Percentiles rank a stretch among this genome's conserved stretches.
Evolutionary conservation across 768 basidiomycete genomes (phyloP).

Genomic region (Leccinellum albellum): DNA sequence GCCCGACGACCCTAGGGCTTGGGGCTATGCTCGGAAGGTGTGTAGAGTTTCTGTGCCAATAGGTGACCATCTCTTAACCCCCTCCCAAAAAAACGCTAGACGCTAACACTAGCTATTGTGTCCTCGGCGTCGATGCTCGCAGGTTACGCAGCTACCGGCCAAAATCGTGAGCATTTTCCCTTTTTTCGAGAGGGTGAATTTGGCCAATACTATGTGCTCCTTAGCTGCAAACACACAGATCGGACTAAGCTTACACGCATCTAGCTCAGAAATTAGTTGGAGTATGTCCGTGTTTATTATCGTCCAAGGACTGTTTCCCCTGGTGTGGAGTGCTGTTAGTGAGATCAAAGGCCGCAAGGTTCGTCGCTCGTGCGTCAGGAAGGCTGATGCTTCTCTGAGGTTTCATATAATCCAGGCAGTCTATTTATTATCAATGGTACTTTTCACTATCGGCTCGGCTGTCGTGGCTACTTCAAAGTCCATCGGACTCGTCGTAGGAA

Average conservation of each 20-base stretch:
- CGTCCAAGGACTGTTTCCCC: conserved; percentile 62
- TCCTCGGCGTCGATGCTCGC: conserved; percentile 29
- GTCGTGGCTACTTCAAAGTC: conserved; percentile 55
- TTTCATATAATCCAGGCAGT: conserved; percentile 38
- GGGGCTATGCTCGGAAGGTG: conserved; percentile 57
- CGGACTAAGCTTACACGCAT: conserved; percentile 56
- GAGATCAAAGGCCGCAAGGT: conserved; percentile 78
- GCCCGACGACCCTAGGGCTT: conserved; percentile 57
- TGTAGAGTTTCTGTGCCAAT: neutral
- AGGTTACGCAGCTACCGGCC: conserved; percentile 22
- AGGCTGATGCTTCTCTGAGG: neutral
- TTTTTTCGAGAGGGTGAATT: neutral
- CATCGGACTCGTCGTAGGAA: conserved; percentile 59
- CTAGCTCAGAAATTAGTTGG: conserved; percentile 58
- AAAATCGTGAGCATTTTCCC: conserved; percentile 22
- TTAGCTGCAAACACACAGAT: conserved; percentile 68
- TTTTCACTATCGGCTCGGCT: conserved; percentile 56
- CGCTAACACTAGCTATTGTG: conserved; percentile 22
- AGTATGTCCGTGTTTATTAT: conserved; percentile 70
- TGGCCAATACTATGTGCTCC: neutral
- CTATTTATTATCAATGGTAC: conserved; percentile 49
- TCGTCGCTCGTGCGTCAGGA: neutral
- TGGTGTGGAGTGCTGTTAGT: conserved; percentile 67
- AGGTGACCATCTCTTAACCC: neutral
- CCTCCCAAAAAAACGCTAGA: conserved; percentile 8